phyloP scores from a whole-genome alignment of 306 rosid genomes.

The Notholithocarpus densiflorus region DNA sequence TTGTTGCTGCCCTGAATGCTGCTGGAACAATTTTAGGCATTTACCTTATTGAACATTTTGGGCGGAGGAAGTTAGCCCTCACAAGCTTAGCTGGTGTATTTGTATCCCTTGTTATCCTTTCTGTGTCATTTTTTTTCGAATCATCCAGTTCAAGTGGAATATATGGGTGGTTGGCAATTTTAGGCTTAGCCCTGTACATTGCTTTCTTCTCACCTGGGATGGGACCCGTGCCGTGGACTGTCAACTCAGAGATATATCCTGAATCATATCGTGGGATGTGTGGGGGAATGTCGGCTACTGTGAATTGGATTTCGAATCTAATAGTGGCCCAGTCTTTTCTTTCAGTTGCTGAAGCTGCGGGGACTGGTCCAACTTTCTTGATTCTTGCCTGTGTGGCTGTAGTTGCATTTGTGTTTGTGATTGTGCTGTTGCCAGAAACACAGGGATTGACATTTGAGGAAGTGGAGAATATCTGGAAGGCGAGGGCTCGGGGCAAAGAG shows the following conservation, averaged over 20 bases:
- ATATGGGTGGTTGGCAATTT: slow-evolving; percentile 69
- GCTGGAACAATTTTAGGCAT: slow-evolving; percentile 78
- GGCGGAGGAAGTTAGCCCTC: slow-evolving; percentile 66
- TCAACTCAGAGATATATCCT: slow-evolving; percentile 90
- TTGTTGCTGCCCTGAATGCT: slow-evolving; percentile 80
- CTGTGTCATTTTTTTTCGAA: slow-evolving; percentile 47
- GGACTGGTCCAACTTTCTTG: slow-evolving; percentile 76
- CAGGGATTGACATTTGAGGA: slow-evolving; percentile 91
- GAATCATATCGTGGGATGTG: slow-evolving; percentile 78
- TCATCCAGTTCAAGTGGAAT: slow-evolving; percentile 42
- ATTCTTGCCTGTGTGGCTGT: slow-evolving; percentile 64
- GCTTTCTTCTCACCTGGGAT: slow-evolving; percentile 83
- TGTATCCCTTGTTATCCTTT: slow-evolving; percentile 55
- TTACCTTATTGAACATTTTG: slow-evolving; percentile 74
- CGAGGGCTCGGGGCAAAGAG: slow-evolving; percentile 66
- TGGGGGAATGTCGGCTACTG: slow-evolving; percentile 95
- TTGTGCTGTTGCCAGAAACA: slow-evolving; percentile 67
- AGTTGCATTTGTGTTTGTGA: slow-evolving; percentile 61
- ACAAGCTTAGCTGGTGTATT: slow-evolving; percentile 74
- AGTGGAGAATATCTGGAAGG: slow-evolving; percentile 82
- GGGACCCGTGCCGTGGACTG: slow-evolving; percentile 96
- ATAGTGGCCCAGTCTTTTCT: slow-evolving; percentile 75
- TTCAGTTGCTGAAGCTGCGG: slow-evolving; percentile 57
- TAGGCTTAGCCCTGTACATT: slow-evolving; percentile 71
- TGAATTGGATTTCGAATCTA: slow-evolving; percentile 84